Base-by-base conservation (phyloP, 2,329 filamentous ascomycete genomes). In the Diaporthe nobilis region DNA sequence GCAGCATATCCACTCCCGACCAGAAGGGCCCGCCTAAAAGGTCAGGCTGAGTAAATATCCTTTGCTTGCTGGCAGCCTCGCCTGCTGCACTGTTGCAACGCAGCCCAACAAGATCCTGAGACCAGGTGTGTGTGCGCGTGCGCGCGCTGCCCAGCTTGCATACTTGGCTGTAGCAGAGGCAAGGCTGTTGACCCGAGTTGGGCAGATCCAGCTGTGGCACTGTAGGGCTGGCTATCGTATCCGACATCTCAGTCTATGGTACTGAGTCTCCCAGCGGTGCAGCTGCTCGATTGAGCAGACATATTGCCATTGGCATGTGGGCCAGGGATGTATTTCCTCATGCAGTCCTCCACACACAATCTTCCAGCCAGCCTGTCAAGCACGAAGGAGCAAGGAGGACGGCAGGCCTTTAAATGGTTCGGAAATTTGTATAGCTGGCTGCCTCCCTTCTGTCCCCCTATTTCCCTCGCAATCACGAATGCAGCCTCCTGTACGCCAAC, bases 401-500 rank as follows among this genome's bases (percentile, higher is more conserved):
- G 25, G 61, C 42, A 44, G 34, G 42, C 58, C 13, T 51, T 60
- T 65, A 42, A 70, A 67, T 67, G 57, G 57, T 70, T 73, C 44
- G 49, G 63, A 63, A 53, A 57, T 53, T 53, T 77, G 76, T 75
- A 53, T 75, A 73, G 55, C 47, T 60, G 61, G 55, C 63, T 72
- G 70, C 47, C 47, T 60, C 44, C 39, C 22, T 71, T 20, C 44
- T 25, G 44, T 47, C 61, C 28, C 49, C 68, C 15, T 37, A 25
- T n/a, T 72, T 53, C 39, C 71, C 63, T 61, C 58, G 31, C 61
- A 57, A 67, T 61, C 63, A 47, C 57, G 37, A 73, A 73, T 77
- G 76, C 73, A 75, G 65, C 65, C 57, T 65, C 65, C 73, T 31
- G 49, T 72, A 77, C 76, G 73, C 76, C 76, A 75, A 75, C 70